Percentiles rank a stretch among this genome's conserved stretches.
Evolutionary conservation across 257 asterid genomes (phyloP).

Genomic region (Solanum clarkiae): DNA sequence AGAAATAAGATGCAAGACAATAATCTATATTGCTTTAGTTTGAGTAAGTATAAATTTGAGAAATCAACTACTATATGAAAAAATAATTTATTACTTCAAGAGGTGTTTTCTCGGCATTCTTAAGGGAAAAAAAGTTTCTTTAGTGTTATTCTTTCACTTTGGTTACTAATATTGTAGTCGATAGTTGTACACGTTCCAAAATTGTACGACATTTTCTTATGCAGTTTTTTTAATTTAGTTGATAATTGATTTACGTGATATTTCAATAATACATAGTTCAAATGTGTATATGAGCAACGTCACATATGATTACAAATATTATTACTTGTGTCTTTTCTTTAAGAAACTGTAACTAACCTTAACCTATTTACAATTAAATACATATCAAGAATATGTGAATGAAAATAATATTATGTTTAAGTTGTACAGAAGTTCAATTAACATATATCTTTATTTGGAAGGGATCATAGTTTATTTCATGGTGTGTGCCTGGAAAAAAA

Average conservation of each 20-base stretch:
- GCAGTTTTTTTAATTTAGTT: too few species aligned
- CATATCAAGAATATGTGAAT: too few species aligned
- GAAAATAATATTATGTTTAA: too few species aligned
- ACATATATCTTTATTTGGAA: background rate
- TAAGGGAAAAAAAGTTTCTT: background rate
- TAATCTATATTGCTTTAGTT: too few species aligned
- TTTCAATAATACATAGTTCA: background rate
- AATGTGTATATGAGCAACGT: background rate
- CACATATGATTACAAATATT: background rate
- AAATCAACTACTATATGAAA: too few species aligned
- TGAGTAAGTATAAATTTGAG: too few species aligned
- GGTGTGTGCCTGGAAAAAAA: background rate
- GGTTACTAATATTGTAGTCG: background rate
- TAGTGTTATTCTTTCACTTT: too few species aligned
- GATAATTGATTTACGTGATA: background rate
- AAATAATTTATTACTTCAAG: too few species aligned
- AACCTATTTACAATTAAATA: too few species aligned
- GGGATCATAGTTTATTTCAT: background rate
- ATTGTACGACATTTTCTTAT: too few species aligned
- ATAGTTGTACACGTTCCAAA: too few species aligned
- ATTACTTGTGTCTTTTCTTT: background rate
- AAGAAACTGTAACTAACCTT: background rate
- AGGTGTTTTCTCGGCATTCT: background rate
- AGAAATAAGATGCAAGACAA: too few species aligned
- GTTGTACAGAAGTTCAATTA: background rate